Evolutionary conservation across 2,329 filamentous ascomycete genomes (phyloP), one percentile per base, ranked within the genome.

Genomic region (Nothophoma quercina): DNA sequence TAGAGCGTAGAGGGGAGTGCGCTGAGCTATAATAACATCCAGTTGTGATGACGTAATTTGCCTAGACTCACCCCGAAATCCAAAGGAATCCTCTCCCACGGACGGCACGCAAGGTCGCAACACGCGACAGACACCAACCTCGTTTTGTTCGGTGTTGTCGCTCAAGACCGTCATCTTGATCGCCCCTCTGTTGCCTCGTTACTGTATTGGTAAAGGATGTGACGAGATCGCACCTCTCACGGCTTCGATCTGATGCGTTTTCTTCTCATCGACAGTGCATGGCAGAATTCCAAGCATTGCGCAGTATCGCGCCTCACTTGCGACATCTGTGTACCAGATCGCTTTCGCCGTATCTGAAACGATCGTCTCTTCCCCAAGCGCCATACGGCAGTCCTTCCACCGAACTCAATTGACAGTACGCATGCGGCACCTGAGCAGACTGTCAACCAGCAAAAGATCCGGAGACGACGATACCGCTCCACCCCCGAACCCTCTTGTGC

Each of bases 241-340:
- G n/a, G 18, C 16, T 33, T 13, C 5, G 9, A 23, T 5, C 5
- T n/a, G n/a, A n/a, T n/a, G n/a, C n/a, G n/a, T n/a, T n/a, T 19
- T n/a, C 10, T 23, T 26, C 42, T 26, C 9, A 41, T 29, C 4
- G 13, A 36, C 38, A 10, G 13, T 38, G n/a, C 13, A 22, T 38
- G 7, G 16, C 28, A 43, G 13, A 12, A 7, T 7, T 28, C 36
- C 18, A 33, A 39, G 42, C 26, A 59, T 56, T 44, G 50, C 56
- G 53, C 51, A 38, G 35, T 51, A 36, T 42, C 12, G 40, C 47
- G 34, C 40, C 8, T 48, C 32, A 18, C 32, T 48, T 49, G 56
- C 56, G 53, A 43, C 48, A 55, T 49, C 25, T 26, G 16, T 18
- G 26, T 16, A n/a, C 35, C 12, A 28, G 30, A 41, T 28, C 12